phyloP scores from a whole-genome alignment of 2,329 filamentous ascomycete genomes.

The Pezicula neosporulosa region DNA sequence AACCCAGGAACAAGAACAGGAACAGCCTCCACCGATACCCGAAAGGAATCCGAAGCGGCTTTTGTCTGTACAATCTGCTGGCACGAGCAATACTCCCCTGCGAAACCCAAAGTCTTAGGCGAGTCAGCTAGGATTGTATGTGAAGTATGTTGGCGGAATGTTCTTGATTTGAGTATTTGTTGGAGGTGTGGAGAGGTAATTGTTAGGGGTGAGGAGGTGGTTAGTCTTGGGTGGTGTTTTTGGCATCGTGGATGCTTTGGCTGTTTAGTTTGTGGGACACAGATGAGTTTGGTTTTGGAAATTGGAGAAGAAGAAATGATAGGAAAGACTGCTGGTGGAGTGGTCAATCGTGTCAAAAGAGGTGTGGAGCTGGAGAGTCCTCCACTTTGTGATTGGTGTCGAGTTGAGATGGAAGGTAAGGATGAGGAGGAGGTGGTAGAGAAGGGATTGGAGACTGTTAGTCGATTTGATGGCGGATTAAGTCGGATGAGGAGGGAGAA shows the following conservation, averaged over 20 bases:
- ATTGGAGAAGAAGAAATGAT: conserved; percentile 4
- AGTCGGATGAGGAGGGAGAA: conserved; percentile 41
- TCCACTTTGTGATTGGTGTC: conserved; percentile 47
- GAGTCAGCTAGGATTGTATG: conserved; percentile 46
- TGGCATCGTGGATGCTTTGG: conserved; percentile 56
- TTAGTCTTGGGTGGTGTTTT: conserved; percentile 59
- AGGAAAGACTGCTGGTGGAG: conserved; percentile 1
- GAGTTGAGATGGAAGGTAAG: conserved; percentile 31
- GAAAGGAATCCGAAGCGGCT: conserved; percentile 12
- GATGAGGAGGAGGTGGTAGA: conserved; percentile 31
- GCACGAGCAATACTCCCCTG: conserved; percentile 33
- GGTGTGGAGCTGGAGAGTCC: conserved; percentile 41
- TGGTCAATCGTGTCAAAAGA: conserved; percentile 6
- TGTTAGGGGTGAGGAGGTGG: conserved; percentile 48
- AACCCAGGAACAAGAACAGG: neutral
- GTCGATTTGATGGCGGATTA: conserved; percentile 43
- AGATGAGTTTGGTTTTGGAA: conserved; percentile 25
- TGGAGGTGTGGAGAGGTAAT: conserved; percentile 56
- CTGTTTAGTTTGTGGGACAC: conserved; percentile 48
- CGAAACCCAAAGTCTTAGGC: conserved; percentile 37
- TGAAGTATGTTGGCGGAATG: conserved; percentile 39
- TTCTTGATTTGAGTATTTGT: conserved; percentile 52
- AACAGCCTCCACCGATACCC: neutral
- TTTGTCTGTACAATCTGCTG: conserved; percentile 58
- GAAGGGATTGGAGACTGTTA: conserved; percentile 40